Evolutionary conservation across 805 yeast species (phyloP).

Genomic region (Sugiyamaella qingdaonensis): DNA sequence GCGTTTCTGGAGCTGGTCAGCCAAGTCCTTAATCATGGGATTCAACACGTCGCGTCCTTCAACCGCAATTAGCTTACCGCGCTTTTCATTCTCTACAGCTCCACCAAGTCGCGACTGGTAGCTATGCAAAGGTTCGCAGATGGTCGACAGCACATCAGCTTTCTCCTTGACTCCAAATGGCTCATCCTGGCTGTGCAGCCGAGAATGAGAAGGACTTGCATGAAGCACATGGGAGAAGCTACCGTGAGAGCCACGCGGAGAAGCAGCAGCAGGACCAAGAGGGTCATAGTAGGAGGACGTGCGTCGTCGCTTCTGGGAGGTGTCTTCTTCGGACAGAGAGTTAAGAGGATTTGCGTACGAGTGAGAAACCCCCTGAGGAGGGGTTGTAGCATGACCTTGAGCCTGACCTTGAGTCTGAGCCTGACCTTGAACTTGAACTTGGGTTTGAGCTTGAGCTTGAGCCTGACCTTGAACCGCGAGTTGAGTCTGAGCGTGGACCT

Average conservation of each 20-base stretch:
- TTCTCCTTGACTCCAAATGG: conserved; percentile 19
- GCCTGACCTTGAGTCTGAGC: not conserved
- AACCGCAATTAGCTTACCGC: conserved; percentile 16
- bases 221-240: not conserved
- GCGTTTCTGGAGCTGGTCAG: conserved; percentile 9
- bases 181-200: conserved; percentile 1
- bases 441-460: not conserved
- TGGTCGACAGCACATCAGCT: conserved; percentile 23
- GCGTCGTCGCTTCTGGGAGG: conserved; percentile 18
- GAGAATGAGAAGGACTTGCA: not conserved
- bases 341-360: conserved; percentile 3
- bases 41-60: conserved; percentile 19
- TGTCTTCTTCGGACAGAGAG: conserved; percentile 16
- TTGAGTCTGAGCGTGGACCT: not conserved
- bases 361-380: conserved; percentile 5
- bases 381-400: not conserved
- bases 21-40: conserved; percentile 7
- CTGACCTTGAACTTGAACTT: not conserved
- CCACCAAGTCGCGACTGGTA: conserved; percentile 1
- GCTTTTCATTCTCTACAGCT: not conserved
- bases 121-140: conserved; percentile 18
- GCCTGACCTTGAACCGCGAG: not conserved
- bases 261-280: conserved; percentile 5
- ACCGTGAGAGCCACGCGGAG: not conserved
- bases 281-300: conserved; percentile 26